Evolutionary conservation across 2,329 filamentous ascomycete species (phyloP).

Genomic region (Alternaria sp.): DNA sequence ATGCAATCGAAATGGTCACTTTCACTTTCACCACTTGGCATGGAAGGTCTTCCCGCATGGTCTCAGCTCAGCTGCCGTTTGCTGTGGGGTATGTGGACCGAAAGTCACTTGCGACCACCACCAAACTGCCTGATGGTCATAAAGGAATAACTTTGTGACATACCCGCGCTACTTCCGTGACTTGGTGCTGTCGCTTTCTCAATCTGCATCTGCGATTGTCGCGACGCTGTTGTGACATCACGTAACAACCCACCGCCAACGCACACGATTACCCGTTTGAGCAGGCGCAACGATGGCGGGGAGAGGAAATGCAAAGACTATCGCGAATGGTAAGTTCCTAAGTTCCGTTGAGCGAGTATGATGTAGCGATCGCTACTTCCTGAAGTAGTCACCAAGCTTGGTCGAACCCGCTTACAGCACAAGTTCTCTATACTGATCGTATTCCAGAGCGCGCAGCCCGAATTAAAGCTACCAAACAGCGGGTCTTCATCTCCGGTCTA

Average conservation of each 20-base stretch:
- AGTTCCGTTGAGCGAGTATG: not conserved
- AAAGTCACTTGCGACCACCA: not conserved
- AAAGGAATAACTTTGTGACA: not conserved
- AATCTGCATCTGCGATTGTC: not conserved
- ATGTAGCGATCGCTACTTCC: not conserved
- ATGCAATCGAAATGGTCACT: not conserved
- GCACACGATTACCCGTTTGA: not conserved
- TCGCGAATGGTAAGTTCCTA: not conserved
- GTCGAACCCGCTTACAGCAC: not conserved
- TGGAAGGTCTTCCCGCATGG: not conserved
- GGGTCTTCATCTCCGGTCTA: conserved; percentile 36
- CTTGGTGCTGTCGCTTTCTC: not conserved
- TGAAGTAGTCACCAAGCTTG: not conserved
- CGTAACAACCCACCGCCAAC: not conserved
- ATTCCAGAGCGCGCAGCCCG: conserved; percentile 4
- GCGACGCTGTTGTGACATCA: not conserved
- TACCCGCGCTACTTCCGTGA: not conserved
- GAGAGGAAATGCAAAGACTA: not conserved
- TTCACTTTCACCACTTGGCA: not conserved
- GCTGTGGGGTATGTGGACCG: not conserved
- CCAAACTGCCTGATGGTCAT: not conserved
- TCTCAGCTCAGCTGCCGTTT: not conserved
- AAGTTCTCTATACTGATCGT: not conserved
- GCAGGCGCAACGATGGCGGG: not conserved
- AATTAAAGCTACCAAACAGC: conserved; percentile 14